Conservation (phyloP, 2,329 filamentous ascomycete species). For the Fusarium sacchari region DNA sequence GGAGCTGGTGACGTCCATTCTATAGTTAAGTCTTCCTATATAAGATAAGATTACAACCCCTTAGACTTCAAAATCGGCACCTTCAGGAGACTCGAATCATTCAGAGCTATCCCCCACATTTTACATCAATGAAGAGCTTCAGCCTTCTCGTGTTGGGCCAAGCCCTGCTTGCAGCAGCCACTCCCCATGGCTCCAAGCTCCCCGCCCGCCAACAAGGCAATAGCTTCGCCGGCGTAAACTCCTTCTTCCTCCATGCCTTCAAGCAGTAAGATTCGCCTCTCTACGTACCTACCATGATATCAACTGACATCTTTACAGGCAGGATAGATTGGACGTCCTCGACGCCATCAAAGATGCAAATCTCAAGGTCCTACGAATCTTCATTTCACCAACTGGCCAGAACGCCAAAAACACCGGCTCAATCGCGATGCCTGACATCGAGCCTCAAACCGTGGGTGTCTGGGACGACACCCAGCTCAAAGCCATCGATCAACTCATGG, state of each 20-base stretch:
- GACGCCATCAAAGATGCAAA: background rate
- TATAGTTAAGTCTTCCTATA: background rate
- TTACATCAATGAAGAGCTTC: background rate
- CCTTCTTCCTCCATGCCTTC: background rate
- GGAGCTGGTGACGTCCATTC: fast-evolving
- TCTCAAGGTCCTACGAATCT: background rate
- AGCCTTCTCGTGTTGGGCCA: background rate
- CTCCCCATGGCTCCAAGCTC: background rate
- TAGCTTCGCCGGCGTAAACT: background rate
- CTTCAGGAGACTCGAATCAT: fast-evolving
- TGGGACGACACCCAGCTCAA: background rate
- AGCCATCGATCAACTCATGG: background rate
- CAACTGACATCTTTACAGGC: background rate
- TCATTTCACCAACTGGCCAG: background rate
- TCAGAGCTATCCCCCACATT: no score
- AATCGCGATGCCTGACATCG: background rate
- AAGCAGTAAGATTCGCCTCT: background rate
- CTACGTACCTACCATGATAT: fast-evolving
- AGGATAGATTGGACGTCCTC: background rate
- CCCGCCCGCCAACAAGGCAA: background rate
- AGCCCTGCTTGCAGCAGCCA: background rate
- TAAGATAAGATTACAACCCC: background rate
- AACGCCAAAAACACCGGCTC: background rate
- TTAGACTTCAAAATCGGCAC: background rate
- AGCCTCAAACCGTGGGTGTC: background rate